Evolutionary conservation across 2,329 filamentous ascomycete species (phyloP), one percentile per base, ranked within the genome.

Genomic region (Colletotrichum brevisporum): DNA sequence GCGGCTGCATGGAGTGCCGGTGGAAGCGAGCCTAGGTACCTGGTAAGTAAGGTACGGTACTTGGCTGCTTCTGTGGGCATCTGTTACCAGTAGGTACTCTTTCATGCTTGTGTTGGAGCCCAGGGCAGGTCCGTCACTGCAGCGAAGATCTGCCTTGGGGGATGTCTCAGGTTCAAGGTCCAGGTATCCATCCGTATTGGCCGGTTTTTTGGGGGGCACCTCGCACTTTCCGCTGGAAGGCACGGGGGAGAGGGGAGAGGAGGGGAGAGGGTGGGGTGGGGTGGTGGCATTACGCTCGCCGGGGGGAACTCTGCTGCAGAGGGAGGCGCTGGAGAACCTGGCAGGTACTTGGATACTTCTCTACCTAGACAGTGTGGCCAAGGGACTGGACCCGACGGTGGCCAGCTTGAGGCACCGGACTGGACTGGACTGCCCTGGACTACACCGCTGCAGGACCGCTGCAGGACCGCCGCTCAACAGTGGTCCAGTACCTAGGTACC

Each of bases 131-230:
- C 31, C 31, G 31, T 36, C 31, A 36, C 31, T 12, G 31, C 31
- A 36, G 31, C 31, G 36, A 45, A 60, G 62, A 61, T 66, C 66
- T 52, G 50, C 43, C 55, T 67, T 52, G 62, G 56, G 55, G 54
- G 43, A 16, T 60, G 66, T 69, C 66, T 60, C 62, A 66, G 62
- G 62, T 54, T 47, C 62, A 51, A 69, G 54, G 55, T 41, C 62
- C 50, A 69, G 24, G 66, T 52, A 66, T 43, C 65, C 54, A 31
- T 24, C n/a, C n/a, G 15, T 51, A 50, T 18, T 39, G 47, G 47
- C 21, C 21, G 18, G 21, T 31, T 59, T 58, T 50, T 43, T 39
- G 41, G n/a, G 50, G 41, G 60, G 26, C 36, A 54, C 27, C 27
- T 9, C 15, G 27, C 31, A 39, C 52, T n/a, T 13, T 13, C 48